phyloP scores from a whole-genome alignment of 2,329 filamentous ascomycete species.

The Microthyrium microscopicum region DNA sequence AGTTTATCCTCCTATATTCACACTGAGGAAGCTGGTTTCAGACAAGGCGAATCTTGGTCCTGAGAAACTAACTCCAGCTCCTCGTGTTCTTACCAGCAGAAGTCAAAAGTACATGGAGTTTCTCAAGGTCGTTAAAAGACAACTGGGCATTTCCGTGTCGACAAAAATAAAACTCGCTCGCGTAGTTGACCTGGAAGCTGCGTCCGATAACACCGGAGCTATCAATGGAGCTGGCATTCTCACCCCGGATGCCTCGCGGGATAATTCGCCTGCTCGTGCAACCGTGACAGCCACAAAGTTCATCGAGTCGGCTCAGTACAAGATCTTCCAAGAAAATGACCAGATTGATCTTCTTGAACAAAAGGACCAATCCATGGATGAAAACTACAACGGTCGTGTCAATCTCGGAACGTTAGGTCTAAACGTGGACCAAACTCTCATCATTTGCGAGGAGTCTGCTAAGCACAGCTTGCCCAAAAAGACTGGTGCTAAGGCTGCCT shows the following conservation, averaged over 20 bases:
- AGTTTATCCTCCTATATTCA: slow-evolving; percentile 69
- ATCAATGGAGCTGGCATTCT: slow-evolving; percentile 10
- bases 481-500: slow-evolving; percentile 33
- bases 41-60: background rate
- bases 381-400: slow-evolving; percentile 60
- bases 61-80: slow-evolving; percentile 39
- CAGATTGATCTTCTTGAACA: slow-evolving; percentile 44
- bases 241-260: slow-evolving; percentile 27
- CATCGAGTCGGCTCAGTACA: slow-evolving; percentile 42
- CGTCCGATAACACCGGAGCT: slow-evolving; percentile 15
- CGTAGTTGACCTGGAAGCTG: slow-evolving; percentile 33
- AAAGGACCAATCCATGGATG: slow-evolving; percentile 54
- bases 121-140: slow-evolving; percentile 53
- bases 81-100: slow-evolving; percentile 53
- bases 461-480: background rate
- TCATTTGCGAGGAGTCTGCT: slow-evolving; percentile 57
- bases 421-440: slow-evolving; percentile 54
- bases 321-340: slow-evolving; percentile 46
- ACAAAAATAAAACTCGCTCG: slow-evolving; percentile 68
- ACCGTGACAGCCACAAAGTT: slow-evolving; percentile 27
- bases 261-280: slow-evolving; percentile 25
- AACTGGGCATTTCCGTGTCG: slow-evolving; percentile 47
- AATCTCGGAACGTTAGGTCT: slow-evolving; percentile 51
- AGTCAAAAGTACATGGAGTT: slow-evolving; percentile 58
- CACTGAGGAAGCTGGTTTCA: slow-evolving; percentile 54